Evolutionary conservation across 2,329 filamentous ascomycete genomes (phyloP), one percentile per base, ranked within the genome.

Genomic region (Stemphylium lycopersici): DNA sequence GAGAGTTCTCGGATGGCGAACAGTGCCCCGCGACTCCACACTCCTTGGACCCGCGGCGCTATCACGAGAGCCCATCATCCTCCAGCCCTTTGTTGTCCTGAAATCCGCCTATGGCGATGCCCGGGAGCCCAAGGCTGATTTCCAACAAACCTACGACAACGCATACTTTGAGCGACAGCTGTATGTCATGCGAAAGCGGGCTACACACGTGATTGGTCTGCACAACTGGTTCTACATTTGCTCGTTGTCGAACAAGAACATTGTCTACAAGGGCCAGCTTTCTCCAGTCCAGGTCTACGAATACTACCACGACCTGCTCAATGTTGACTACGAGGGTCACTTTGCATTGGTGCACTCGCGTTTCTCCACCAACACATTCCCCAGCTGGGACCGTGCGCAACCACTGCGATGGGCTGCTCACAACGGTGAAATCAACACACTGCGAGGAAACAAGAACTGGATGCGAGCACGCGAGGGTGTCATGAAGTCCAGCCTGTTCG

Each of bases 211-310:
- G 69, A 95, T 97, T 74, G 93, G 93, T 56, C 84, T 97, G 52
- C 91, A 96, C 78, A 97, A 97, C 78, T 98, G 93, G 93, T 98
- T 98, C 83, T 98, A 98, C 77, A 83, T 98, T 55, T 98, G 93
- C 84, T 96, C 92, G 44, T 81, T 98, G 65, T 95, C 88, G 77
- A 97, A 96, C 87, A 93, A 93, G 80, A 98, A 98, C 81, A 98
- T 98, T 79, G 91, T 98, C 56, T 98, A 98, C 85, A 98, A 98
- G 84, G 93, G 93, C 61, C 95, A 98, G 77, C 83, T 98, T 63
- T 90, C 93, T 39, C 93, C 93, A 20, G 87, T 93, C 26, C 93
- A 98, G 81, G 93, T 98, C 47, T 98, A 98, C 80, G 90, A 96
- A 75, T 98, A 98, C 81, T 98, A 96, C 79, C 91, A 97, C 77